Percentiles rank a stretch among this genome's conserved stretches.
These are phyloP conservation scores for Cladosporium sp. DNA, from an alignment of 2,329 filamentous ascomycete species.

Conservation along the genomic window DNA sequence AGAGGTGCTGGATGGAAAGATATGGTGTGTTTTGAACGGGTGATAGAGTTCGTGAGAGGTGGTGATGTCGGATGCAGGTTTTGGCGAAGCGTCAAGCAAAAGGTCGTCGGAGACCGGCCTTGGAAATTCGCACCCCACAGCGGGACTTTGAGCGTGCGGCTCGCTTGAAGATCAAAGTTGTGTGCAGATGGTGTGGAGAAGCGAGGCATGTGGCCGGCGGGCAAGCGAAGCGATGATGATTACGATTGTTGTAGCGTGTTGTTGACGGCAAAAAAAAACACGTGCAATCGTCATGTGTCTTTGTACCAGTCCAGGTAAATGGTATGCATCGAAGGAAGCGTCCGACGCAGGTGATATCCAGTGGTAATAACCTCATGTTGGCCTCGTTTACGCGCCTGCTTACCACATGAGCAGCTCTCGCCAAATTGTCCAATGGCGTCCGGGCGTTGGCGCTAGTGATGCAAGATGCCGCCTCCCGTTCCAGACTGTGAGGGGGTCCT, in stretches of 20 bases:
- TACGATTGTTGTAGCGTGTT: too few species aligned
- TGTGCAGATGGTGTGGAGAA: slow-evolving; percentile 4
- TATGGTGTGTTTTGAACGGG: slow-evolving; percentile 8
- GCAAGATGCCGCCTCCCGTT: too few species aligned
- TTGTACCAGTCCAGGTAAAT: too few species aligned
- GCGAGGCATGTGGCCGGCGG: background rate
- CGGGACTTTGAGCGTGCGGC: slow-evolving; percentile 3
- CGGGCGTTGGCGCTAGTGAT: background rate
- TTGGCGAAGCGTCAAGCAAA: background rate
- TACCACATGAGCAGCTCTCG: too few species aligned
- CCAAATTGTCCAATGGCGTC: background rate
- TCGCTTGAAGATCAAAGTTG: slow-evolving; percentile 12
- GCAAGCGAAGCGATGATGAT: too few species aligned
- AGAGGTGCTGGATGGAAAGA: slow-evolving; percentile 9
- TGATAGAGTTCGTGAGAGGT: slow-evolving; percentile 4
- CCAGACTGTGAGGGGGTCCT: too few species aligned
- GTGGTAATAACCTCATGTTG: too few species aligned
- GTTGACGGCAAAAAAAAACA: too few species aligned
- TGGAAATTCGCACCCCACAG: slow-evolving; percentile 14
- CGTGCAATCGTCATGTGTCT: too few species aligned
- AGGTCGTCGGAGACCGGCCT: slow-evolving; percentile 10
- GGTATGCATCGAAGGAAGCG: too few species aligned
- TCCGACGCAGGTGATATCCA: too few species aligned
- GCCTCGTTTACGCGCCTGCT: too few species aligned
- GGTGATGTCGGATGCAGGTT: slow-evolving; percentile 11